These are phyloP conservation scores for Plasmopara muralis DNA, from an alignment of 352 stramenopile genomes.

Conservation along the genomic window DNA sequence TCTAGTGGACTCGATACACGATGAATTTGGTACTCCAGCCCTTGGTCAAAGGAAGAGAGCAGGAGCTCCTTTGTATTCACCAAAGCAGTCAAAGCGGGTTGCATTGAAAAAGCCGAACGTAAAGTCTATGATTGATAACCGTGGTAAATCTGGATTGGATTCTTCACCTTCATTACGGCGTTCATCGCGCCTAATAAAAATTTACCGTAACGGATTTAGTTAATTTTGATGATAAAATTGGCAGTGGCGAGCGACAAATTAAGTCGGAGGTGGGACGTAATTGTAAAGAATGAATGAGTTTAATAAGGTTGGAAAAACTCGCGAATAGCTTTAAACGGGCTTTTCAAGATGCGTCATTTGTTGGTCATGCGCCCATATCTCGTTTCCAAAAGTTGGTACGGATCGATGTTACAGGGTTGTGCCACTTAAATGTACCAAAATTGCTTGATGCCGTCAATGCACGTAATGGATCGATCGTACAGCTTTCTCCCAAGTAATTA, in stretches of 20 bases:
- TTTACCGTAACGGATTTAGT: background rate
- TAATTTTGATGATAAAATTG: too few relatives aligned
- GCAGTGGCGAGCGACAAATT: background rate
- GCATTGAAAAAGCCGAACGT: conserved; percentile 11
- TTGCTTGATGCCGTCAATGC: conserved; percentile 22
- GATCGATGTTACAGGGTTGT: conserved; percentile 21
- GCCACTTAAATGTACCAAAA: conserved; percentile 17
- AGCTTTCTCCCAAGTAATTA: conserved; percentile 5
- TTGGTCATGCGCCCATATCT: conserved; percentile 16
- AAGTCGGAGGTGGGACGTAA: conserved; percentile 1
- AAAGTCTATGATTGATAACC: background rate
- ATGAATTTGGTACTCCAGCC: background rate
- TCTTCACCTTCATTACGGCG: conserved; percentile 6
- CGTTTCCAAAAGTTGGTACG: conserved; percentile 32
- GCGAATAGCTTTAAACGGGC: conserved; percentile 19
- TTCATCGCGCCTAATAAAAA: conserved; percentile 15
- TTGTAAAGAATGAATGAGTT: conserved; percentile 7
- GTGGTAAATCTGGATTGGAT: background rate
- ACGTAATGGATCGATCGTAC: conserved; percentile 8
- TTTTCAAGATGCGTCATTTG: conserved; percentile 16
- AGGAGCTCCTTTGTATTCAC: conserved; percentile 5
- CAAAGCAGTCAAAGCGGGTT: conserved; percentile 7
- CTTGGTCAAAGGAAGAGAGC: background rate
- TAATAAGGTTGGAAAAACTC: conserved; percentile 28
- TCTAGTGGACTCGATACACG: background rate